Conservation (phyloP, 495 filamentous ascomycete genomes). For the Trichoderma gamsii region DNA sequence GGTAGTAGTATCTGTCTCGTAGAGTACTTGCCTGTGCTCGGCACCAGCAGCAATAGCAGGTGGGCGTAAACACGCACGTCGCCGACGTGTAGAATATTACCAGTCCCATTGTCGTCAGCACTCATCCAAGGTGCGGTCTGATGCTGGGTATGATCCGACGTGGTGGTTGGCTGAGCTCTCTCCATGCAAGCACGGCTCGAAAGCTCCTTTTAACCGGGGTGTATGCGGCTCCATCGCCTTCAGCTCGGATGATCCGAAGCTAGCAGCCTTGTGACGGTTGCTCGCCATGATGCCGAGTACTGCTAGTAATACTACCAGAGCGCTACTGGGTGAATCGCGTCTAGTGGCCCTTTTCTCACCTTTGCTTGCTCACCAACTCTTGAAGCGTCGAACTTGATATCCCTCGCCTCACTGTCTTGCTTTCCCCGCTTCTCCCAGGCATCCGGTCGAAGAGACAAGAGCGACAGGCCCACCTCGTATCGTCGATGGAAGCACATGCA, state of each 20-base stretch:
- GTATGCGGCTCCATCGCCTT: neutral
- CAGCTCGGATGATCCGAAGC: conserved; percentile 2
- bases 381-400: neutral
- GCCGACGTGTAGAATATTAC: neutral
- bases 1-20: too few relatives aligned
- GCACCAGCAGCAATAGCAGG: too few relatives aligned
- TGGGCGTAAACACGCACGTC: too few relatives aligned
- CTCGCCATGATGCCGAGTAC: neutral
- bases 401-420: neutral
- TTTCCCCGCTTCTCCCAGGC: neutral
- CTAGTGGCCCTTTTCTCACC: neutral
- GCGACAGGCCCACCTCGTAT: neutral
- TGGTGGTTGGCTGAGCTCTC: neutral
- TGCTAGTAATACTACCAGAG: neutral
- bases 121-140: neutral
- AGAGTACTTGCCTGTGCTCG: too few relatives aligned
- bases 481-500: neutral
- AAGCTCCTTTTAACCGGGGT: neutral
- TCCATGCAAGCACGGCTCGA: neutral
- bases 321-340: neutral
- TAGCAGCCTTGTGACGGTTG: neutral
- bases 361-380: neutral
- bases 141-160: neutral
- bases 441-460: neutral
- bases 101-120: neutral